Base-by-base conservation (phyloP, 192 early-diverging fungal species). In the Ambispora gerdemannii region DNA sequence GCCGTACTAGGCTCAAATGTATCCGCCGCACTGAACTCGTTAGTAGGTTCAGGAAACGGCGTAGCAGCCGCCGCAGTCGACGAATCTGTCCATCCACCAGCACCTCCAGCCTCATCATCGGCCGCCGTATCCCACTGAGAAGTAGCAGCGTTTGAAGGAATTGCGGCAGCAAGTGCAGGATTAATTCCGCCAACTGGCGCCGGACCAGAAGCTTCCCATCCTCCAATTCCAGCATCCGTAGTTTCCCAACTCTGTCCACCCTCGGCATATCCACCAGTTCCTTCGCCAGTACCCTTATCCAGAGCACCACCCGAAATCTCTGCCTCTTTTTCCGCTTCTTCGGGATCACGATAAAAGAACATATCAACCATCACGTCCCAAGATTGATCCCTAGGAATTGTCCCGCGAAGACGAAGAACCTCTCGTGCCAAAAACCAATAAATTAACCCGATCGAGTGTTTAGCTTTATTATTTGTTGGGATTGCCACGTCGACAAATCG, bases 321-420 rank as follows among this genome's bases (percentile, higher is more conserved):
- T 63, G 87, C 90, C 76, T 99, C 95, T 90, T 97, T 95, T 80
- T 92, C 91, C 64, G 89, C 89, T 80, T 99, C 98, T 76, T 92
- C 93, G 74, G 96, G 90, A 80, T 98, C 96, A 78, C 98, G 92
- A 91, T 90, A 98, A 92, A 99, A 98, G 98, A 98, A 99, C 98
- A 99, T 95, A 84, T 99, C 98, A 74, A 94, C 92, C 96, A 99
- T 98, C 76, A 99, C 84, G 68, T 93, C 84, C 98, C 98, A 99
- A 70, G 87, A 82, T 72, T 84, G 78, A 75, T 85, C 78, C 80
- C 95, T 90, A 75, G 90, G 72, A 77, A 99, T 86, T 78, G 89
- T 86, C 76, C 95, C 96, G 79, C 95, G 91, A 77, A 99, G 91
- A 75, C 98, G 92, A 84, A 98, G 92, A 70, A 99, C 94, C 87